Conservation (phyloP, 306 rosid species). For the Fragaria vesca region DNA sequence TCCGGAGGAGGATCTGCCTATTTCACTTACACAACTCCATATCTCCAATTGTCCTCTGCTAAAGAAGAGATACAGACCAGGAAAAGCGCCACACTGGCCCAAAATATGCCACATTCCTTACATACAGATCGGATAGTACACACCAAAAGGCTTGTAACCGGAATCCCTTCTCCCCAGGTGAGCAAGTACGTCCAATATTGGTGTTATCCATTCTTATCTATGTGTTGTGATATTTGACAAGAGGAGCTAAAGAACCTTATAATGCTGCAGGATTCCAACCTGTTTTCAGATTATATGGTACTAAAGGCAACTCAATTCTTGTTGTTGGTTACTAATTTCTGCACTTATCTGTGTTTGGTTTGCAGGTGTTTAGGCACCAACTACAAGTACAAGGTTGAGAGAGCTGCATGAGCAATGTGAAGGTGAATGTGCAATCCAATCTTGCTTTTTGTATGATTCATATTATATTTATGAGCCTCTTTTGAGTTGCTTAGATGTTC, state of each 20-base stretch:
- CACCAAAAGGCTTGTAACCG: not conserved
- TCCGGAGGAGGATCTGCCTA: slow-evolving; percentile 20
- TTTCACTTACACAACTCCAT: not conserved
- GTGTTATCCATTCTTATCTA: not conserved
- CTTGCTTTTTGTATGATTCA: not conserved
- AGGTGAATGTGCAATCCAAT: not conserved
- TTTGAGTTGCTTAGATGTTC: not conserved
- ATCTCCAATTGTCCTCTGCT: slow-evolving; percentile 21
- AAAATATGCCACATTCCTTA: slow-evolving; percentile 26
- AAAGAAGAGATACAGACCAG: slow-evolving; percentile 12
- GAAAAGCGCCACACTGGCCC: slow-evolving; percentile 21
- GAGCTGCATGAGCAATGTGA: not conserved
- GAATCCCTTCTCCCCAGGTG: not conserved
- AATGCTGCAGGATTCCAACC: not conserved
- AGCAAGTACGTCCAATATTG: not conserved
- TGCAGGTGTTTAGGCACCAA: not conserved
- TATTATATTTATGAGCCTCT: not conserved
- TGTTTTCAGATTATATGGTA: not conserved
- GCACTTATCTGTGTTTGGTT: not conserved
- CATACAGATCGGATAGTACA: slow-evolving; percentile 6
- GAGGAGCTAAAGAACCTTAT: not conserved
- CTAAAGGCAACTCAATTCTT: not conserved
- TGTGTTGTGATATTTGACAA: not conserved
- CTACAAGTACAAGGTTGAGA: not conserved
- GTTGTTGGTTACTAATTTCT: not conserved